Percentiles rank a stretch among this genome's conserved stretches.
Evolutionary conservation across 495 filamentous ascomycete species (phyloP).

Genomic region (Penicillium riverlandense): DNA sequence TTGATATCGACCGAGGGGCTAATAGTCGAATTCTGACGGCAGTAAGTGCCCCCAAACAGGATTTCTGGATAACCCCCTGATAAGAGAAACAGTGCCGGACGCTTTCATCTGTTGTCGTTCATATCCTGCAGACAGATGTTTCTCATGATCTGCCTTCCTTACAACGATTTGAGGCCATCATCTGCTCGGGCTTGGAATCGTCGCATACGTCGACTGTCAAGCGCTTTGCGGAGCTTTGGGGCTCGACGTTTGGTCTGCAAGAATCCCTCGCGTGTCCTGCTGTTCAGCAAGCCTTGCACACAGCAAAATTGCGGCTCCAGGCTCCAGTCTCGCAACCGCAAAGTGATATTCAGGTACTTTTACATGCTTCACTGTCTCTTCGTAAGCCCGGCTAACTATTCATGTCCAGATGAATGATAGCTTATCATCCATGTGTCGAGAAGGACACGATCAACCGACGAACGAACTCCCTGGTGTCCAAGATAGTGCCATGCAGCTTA

Average conservation of each 20-base stretch:
- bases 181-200: constrained; percentile 51
- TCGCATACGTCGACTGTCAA: constrained; percentile 46
- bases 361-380: neutral
- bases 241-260: constrained; percentile 45
- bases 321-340: constrained; percentile 21
- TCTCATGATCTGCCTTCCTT: constrained; percentile 36
- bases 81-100: constrained; percentile 21
- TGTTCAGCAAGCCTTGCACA: constrained; percentile 40
- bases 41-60: constrained; percentile 19
- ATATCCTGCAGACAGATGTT: constrained; percentile 25
- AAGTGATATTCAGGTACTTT: neutral
- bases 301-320: constrained; percentile 40
- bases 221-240: constrained; percentile 52
- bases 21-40: constrained; percentile 32
- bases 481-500: constrained; percentile 6
- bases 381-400: neutral
- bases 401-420: neutral
- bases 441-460: neutral
- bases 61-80: constrained; percentile 11
- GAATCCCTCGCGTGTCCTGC: constrained; percentile 37
- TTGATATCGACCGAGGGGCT: constrained; percentile 20
- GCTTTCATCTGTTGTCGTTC: constrained; percentile 27
- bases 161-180: constrained; percentile 40
- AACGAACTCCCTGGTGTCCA: neutral
- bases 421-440: neutral